Conservation (phyloP, 2,329 filamentous ascomycete genomes). For the Fusarium udum region DNA sequence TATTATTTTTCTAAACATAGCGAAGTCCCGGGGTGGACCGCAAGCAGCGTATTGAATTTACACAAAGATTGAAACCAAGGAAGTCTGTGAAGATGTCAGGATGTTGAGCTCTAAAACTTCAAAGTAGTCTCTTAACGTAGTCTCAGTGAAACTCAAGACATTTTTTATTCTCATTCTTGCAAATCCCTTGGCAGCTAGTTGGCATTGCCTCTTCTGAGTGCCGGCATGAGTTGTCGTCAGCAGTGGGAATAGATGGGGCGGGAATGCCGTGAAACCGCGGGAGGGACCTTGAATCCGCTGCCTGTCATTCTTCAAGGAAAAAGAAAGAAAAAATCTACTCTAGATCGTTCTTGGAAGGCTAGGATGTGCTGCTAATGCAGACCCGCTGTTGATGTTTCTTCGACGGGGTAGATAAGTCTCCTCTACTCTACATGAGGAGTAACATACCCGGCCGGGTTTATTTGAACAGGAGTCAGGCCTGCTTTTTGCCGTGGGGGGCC, state of each 20-base stretch:
- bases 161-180: background rate
- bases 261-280: slow-evolving; percentile 30
- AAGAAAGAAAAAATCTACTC: slow-evolving; percentile 18
- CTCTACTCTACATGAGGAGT: background rate
- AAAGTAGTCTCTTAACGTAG: background rate
- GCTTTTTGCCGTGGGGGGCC: background rate
- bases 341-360: background rate
- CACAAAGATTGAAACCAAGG: background rate
- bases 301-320: slow-evolving; percentile 1
- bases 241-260: slow-evolving; percentile 38
- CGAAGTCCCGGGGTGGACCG: background rate
- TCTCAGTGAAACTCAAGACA: background rate
- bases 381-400: slow-evolving; percentile 11
- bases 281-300: slow-evolving; percentile 11
- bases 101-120: background rate
- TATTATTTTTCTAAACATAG: background rate
- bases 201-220: slow-evolving; percentile 14
- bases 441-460: slow-evolving; percentile 9
- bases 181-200: background rate
- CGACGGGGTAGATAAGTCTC: background rate
- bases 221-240: slow-evolving; percentile 36
- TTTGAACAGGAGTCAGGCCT: background rate
- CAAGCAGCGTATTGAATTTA: slow-evolving; percentile 4
- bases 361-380: background rate
- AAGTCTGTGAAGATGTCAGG: background rate